Conservation (phyloP, 768 basidiomycete genomes). For the Macrolepiota dolichaula region DNA sequence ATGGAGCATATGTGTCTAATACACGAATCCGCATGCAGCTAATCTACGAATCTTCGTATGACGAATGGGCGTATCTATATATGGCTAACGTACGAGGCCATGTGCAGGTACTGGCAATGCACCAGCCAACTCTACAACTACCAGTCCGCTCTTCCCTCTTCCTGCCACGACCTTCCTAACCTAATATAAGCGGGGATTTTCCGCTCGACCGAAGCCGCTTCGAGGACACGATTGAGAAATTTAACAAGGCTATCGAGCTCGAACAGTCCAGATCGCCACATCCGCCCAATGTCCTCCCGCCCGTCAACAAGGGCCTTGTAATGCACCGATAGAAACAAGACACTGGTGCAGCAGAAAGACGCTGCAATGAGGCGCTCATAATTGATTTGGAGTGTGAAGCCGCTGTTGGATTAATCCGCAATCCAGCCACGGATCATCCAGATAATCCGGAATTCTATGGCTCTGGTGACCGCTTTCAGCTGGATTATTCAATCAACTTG, state of each 20-base stretch:
- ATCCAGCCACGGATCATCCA: too few species aligned
- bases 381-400: slow-evolving; percentile 95
- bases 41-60: too few species aligned
- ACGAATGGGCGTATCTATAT: too few species aligned
- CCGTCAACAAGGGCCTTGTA: slow-evolving; percentile 97
- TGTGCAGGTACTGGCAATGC: too few species aligned
- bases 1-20: too few species aligned
- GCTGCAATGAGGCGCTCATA: slow-evolving; percentile 83
- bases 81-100: too few species aligned
- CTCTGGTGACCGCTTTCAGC: too few species aligned
- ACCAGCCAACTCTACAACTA: slow-evolving; percentile 95
- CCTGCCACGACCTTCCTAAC: background rate
- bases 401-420: too few species aligned
- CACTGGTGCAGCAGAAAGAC: slow-evolving; percentile 72
- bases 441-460: too few species aligned
- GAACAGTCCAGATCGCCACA: slow-evolving; percentile 66
- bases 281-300: slow-evolving; percentile 80
- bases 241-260: slow-evolving; percentile 87
- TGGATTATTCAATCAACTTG: too few species aligned
- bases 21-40: too few species aligned
- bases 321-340: slow-evolving; percentile 96
- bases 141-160: slow-evolving; percentile 57
- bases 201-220: slow-evolving; percentile 88
- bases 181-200: slow-evolving; percentile 74
- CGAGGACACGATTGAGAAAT: slow-evolving; percentile 86